These are phyloP conservation scores for Vitis labrusca DNA, from an alignment of 164 flowering plant species.

Conservation along the genomic window DNA sequence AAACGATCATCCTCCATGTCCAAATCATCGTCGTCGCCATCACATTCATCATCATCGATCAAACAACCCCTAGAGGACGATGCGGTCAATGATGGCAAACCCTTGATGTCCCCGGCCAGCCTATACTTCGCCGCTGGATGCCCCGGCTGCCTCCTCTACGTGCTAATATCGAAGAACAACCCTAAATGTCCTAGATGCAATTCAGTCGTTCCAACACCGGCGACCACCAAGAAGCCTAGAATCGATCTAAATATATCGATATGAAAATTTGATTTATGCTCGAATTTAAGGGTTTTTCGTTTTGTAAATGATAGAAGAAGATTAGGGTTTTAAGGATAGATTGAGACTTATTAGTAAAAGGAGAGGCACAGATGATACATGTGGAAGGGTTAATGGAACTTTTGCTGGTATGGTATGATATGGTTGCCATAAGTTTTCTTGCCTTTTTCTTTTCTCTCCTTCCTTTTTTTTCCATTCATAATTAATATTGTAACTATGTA, in stretches of 20 bases:
- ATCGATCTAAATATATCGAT: conserved; percentile 71
- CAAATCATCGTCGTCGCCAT: conserved; percentile 29
- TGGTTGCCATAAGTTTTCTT: too few relatives aligned
- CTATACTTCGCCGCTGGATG: conserved; percentile 61
- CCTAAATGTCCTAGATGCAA: conserved; percentile 79
- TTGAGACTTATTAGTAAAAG: too few relatives aligned
- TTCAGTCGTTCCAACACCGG: conserved; percentile 44
- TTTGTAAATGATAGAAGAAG: conserved; percentile 21
- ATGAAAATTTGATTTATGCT: conserved; percentile 17
- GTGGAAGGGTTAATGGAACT: too few relatives aligned
- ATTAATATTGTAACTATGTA: too few relatives aligned
- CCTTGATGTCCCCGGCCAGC: conserved; percentile 9
- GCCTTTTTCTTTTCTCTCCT: too few relatives aligned
- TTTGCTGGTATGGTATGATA: too few relatives aligned
- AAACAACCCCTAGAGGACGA: conserved; percentile 31
- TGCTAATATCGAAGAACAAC: conserved; percentile 53
- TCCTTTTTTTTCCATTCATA: too few relatives aligned
- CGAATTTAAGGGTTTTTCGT: neutral
- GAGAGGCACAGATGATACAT: too few relatives aligned
- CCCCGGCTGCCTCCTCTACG: conserved; percentile 69
- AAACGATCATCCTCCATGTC: conserved; percentile 36
- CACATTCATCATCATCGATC: conserved; percentile 44
- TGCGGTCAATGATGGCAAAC: conserved; percentile 13
- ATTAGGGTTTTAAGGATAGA: neutral
- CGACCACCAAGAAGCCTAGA: conserved; percentile 53